Conservation (phyloP, 2,329 filamentous ascomycete genomes). For the Huntiella abstrusa region DNA sequence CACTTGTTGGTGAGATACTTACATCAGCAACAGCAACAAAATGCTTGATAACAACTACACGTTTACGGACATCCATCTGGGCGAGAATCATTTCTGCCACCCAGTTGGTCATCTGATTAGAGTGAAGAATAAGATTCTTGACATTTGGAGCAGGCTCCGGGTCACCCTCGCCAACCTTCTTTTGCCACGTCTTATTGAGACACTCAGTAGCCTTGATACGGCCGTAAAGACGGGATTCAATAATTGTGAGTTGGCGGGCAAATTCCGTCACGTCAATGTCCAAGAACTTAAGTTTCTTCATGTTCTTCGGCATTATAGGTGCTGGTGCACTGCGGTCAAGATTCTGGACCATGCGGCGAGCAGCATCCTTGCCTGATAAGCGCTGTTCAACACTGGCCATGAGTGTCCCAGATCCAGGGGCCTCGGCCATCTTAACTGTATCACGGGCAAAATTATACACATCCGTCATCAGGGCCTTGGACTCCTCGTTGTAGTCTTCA, state of each 20-base stretch:
- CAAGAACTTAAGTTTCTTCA: conserved; percentile 98
- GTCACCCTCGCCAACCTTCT: conserved; percentile 68
- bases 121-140: conserved; percentile 89
- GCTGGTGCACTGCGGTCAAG: conserved; percentile 64
- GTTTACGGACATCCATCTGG: conserved; percentile 84
- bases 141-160: conserved; percentile 82
- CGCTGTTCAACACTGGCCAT: conserved; percentile 80
- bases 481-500: conserved; percentile 76
- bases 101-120: conserved; percentile 98
- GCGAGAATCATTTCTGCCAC: conserved; percentile 97
- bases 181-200: conserved; percentile 97
- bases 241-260: conserved; percentile 91
- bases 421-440: conserved; percentile 82
- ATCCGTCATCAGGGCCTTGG: conserved; percentile 65
- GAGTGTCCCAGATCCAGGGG: conserved; percentile 67
- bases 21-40: conserved; percentile 94
- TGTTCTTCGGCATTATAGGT: conserved; percentile 92
- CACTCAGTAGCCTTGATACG: conserved; percentile 95
- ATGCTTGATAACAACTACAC: conserved; percentile 94
- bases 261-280: conserved; percentile 95
- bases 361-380: conserved; percentile 69
- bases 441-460: conserved; percentile 85
- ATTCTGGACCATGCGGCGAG: conserved; percentile 73
- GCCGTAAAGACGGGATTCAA: conserved; percentile 83
- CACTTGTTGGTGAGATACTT: conserved; percentile 22